These are phyloP conservation scores for Ajuga reptans DNA, from an alignment of 305 asterid genomes.

Conservation along the genomic window DNA sequence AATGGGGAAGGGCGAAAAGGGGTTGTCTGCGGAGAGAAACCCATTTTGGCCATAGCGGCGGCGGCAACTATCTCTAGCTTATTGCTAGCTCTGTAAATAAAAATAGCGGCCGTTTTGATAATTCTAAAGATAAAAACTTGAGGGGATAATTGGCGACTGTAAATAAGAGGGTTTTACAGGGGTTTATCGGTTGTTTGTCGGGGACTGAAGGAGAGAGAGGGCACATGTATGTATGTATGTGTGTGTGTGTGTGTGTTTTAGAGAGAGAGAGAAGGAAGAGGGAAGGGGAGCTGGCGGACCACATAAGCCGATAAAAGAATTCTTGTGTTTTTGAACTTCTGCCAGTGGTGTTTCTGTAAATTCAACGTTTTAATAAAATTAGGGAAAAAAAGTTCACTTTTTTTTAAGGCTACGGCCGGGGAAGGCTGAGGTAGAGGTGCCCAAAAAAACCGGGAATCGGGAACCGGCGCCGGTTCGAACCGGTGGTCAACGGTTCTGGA, in stretches of 20 bases:
- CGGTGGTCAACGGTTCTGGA: too few relatives aligned
- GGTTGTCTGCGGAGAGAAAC: slow-evolving; percentile 50
- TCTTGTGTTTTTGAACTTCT: too few relatives aligned
- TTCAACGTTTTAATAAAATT: too few relatives aligned
- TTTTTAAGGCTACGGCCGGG: too few relatives aligned
- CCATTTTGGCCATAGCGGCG: slow-evolving; percentile 71
- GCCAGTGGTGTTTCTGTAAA: too few relatives aligned
- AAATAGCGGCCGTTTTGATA: slow-evolving; percentile 67
- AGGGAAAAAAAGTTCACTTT: too few relatives aligned
- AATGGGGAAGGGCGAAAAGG: slow-evolving; percentile 43
- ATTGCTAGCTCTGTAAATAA: slow-evolving; percentile 43
- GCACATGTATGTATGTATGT: slow-evolving; percentile 24
- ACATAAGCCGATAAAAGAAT: background rate
- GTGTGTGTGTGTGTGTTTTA: background rate
- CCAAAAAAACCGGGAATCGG: too few relatives aligned
- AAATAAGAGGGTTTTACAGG: slow-evolving; percentile 41
- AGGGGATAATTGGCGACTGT: slow-evolving; percentile 25
- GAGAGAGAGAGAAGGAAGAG: slow-evolving; percentile 23
- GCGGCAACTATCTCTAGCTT: slow-evolving; percentile 50
- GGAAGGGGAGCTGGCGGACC: background rate
- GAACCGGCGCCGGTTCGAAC: too few relatives aligned
- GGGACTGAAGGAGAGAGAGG: slow-evolving; percentile 24
- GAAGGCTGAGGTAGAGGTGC: too few relatives aligned
- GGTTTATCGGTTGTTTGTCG: slow-evolving; percentile 36
- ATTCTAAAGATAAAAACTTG: background rate